Base-by-base conservation (phyloP, 73 alveolate genomes). In the Paramecium caudatum region DNA sequence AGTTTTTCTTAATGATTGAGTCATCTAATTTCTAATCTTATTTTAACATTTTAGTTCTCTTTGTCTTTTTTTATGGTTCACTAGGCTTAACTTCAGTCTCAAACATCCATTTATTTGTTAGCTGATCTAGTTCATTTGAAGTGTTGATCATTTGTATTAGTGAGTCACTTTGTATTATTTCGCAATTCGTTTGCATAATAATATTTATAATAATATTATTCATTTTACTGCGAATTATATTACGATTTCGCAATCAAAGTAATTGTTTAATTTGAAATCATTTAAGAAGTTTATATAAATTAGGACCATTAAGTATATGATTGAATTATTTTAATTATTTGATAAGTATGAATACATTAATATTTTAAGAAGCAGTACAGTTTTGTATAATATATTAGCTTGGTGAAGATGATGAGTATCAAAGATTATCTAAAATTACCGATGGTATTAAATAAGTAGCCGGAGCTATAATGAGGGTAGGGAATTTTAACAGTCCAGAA, bases 321-420 rank as follows among this genome's bases (percentile, higher is more conserved):
- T n/a, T n/a, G n/a, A 55, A 55, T 23, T 55, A 55, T 55, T 55
- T 55, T 55, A 13, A 21, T 55, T 21, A 23, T 23, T 27, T 55
- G 9, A 23, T 17, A 10, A 17, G 7, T 1, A 55, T 55, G 80
- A 55, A 55, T 43, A 37, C 36, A 27, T 21, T 55, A 23, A 10
- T 55, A 55, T 74, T 74, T 10, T 63, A 74, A 74, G 43, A 74
- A 74, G 88, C 88, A 36, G 83, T 65, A 65, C 23, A 10, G 0
- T 23, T 7, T 23, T 8, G 7, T 13, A 32, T 13, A 9, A 65
- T 27, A 10, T 33, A 32, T 12, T 43, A 65, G 88, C 88, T 74
- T 8, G 39, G 47, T 36, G 88, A 74, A 45, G 62, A 74, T 4
- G 88, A 74, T 74, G 88, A 74, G 8, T 74, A 74, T 45, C 23